Conservation (phyloP, 768 basidiomycete species). For the Mycena galericulata region DNA sequence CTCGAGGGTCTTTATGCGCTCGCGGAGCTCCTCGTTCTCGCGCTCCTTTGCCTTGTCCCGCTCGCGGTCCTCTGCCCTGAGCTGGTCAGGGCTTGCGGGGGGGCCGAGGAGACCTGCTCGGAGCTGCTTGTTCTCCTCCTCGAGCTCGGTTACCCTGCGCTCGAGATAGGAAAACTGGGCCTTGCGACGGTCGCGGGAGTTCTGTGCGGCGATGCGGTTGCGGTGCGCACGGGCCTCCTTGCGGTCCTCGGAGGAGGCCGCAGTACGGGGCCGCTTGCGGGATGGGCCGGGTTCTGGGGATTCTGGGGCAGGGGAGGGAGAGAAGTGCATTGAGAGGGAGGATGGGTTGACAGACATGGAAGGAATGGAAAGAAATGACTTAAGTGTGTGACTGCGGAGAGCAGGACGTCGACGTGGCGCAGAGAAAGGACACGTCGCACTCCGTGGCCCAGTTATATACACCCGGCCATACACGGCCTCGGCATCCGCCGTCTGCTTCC, state of each 20-base stretch:
- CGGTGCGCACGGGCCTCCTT: constrained; percentile 91
- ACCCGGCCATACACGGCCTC: too few relatives aligned
- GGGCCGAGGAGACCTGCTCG: constrained; percentile 62
- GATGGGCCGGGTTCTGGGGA: constrained; percentile 59
- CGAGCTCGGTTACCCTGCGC: constrained; percentile 75
- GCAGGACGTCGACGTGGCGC: neutral
- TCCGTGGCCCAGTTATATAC: too few relatives aligned
- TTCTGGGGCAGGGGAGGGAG: constrained; percentile 42
- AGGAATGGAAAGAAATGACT: constrained; percentile 7
- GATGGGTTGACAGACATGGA: constrained; percentile 46
- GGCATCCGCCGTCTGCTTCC: too few relatives aligned
- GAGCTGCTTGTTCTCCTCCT: constrained; percentile 86
- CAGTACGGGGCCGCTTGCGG: constrained; percentile 81
- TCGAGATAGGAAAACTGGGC: constrained; percentile 81
- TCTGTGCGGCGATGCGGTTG: constrained; percentile 94
- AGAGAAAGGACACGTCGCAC: too few relatives aligned
- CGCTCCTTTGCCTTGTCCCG: constrained; percentile 56
- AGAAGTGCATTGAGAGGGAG: constrained; percentile 43
- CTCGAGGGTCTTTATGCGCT: constrained; percentile 83
- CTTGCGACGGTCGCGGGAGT: constrained; percentile 91
- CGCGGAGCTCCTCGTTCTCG: constrained; percentile 81
- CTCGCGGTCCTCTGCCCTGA: constrained; percentile 46
- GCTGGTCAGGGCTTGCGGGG: constrained; percentile 40
- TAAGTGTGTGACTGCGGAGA: too few relatives aligned
- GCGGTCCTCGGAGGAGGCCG: constrained; percentile 77